These are phyloP conservation scores for Solanum arcanum DNA, from an alignment of 257 asterid genomes.

Conservation along the genomic window DNA sequence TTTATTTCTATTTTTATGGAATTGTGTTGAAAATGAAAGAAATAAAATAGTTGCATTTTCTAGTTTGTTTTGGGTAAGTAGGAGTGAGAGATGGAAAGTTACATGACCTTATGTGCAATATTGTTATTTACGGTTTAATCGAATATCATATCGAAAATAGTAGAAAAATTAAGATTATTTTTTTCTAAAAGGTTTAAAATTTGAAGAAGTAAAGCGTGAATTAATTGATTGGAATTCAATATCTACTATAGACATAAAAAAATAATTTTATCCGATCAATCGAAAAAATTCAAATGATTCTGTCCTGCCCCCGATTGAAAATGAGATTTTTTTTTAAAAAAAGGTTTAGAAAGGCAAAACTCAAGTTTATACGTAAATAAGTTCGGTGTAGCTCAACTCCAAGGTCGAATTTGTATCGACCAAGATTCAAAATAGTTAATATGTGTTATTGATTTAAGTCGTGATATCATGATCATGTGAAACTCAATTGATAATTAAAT, in stretches of 20 bases:
- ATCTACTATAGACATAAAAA: too few relatives aligned
- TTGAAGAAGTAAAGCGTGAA: not conserved
- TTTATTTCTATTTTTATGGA: not conserved
- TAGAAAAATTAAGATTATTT: too few relatives aligned
- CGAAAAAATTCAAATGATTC: too few relatives aligned
- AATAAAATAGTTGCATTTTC: not conserved
- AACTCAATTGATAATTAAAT: not conserved
- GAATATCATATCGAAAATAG: not conserved
- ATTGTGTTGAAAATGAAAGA: not conserved
- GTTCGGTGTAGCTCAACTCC: not conserved
- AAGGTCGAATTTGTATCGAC: not conserved
- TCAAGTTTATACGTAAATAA: not conserved
- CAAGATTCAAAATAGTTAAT: not conserved
- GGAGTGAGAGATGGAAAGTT: not conserved
- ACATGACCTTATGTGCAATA: not conserved
- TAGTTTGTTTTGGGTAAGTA: not conserved
- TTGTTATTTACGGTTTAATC: not conserved
- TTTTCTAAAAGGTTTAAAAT: too few relatives aligned
- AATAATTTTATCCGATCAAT: too few relatives aligned
- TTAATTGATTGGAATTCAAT: too few relatives aligned
- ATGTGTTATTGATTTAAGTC: not conserved
- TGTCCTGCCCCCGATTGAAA: not conserved
- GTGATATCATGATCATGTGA: not conserved
- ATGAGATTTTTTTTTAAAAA: too few relatives aligned
- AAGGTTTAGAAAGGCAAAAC: not conserved